Evolutionary conservation across 1,284 basidiomycete species (phyloP).

Genomic region (Hortiboletus rubellus): DNA sequence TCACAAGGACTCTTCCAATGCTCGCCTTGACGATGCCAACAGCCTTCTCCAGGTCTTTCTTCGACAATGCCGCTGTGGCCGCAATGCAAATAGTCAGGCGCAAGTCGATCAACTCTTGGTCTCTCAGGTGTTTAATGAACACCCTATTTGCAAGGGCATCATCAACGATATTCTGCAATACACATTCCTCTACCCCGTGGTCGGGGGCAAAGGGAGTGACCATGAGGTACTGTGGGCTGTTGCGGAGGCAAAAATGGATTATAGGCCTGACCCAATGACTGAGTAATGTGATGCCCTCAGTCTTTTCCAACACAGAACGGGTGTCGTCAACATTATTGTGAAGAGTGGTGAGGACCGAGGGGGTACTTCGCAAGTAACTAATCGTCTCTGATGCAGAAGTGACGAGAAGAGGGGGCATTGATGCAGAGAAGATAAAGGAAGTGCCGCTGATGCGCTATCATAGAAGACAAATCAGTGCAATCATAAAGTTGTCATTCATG

Average conservation of each 20-base stretch:
- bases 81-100: conserved; percentile 89
- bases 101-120: conserved; percentile 81
- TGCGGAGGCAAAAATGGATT: conserved; percentile 80
- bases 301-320: conserved; percentile 74
- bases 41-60: conserved; percentile 93
- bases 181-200: conserved; percentile 69
- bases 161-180: conserved; percentile 89
- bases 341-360: conserved; percentile 72
- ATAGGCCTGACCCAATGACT: conserved; percentile 85
- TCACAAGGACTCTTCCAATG: conserved; percentile 68
- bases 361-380: conserved; percentile 70
- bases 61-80: conserved; percentile 73
- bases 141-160: conserved; percentile 78
- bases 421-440: conserved; percentile 95
- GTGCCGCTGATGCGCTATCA: conserved; percentile 92
- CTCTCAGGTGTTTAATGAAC: conserved; percentile 75
- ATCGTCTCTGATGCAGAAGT: conserved; percentile 87
- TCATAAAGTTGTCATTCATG: not conserved
- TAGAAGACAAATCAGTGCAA: not conserved
- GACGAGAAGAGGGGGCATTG: conserved; percentile 88
- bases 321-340: conserved; percentile 82
- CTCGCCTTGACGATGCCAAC: conserved; percentile 73
- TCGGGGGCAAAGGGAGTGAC: conserved; percentile 43
- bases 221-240: conserved; percentile 33
- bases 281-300: conserved; percentile 81